Conservation (phyloP, 2,329 filamentous ascomycete species). For the Aspergillus sp. region DNA sequence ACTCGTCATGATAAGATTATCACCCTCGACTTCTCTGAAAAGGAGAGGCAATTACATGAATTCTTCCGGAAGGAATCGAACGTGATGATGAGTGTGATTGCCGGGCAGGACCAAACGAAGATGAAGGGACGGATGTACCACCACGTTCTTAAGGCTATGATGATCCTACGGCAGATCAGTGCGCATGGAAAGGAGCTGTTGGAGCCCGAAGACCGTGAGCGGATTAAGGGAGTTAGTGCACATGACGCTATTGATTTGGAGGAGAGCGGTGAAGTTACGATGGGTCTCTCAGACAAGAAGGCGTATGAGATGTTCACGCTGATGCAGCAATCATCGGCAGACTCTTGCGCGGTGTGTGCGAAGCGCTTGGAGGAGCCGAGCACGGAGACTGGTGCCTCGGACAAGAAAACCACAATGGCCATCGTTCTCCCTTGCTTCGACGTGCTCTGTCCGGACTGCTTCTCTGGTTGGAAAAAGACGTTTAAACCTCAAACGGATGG, state of each 20-base stretch:
- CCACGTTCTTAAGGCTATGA: slow-evolving; percentile 84
- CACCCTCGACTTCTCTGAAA: slow-evolving; percentile 64
- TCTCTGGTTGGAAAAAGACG: slow-evolving; percentile 52
- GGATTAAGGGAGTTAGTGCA: slow-evolving; percentile 72
- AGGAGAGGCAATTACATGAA: slow-evolving; percentile 73
- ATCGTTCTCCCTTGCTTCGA: slow-evolving; percentile 84
- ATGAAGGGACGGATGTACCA: slow-evolving; percentile 85
- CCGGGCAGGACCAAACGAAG: slow-evolving; percentile 56
- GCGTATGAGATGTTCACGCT: slow-evolving; percentile 81
- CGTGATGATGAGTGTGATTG: slow-evolving; percentile 70
- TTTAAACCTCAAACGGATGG: slow-evolving; percentile 42
- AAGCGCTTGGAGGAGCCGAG: slow-evolving; percentile 52
- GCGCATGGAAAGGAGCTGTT: slow-evolving; percentile 91
- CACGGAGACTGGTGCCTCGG: slow-evolving; percentile 48
- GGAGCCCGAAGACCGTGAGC: slow-evolving; percentile 71
- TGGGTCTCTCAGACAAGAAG: slow-evolving; percentile 58
- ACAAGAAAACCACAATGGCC: slow-evolving; percentile 50
- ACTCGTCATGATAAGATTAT: slow-evolving; percentile 65
- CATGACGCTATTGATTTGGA: slow-evolving; percentile 85
- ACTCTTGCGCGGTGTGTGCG: slow-evolving; percentile 65
- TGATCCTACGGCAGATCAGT: slow-evolving; percentile 81
- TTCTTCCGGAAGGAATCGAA: slow-evolving; percentile 76
- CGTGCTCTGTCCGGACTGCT: slow-evolving; percentile 70
- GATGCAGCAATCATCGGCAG: slow-evolving; percentile 73
- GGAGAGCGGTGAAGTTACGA: slow-evolving; percentile 57